Conservation (phyloP, 2,329 filamentous ascomycete genomes). For the Neopestalotiopsis sp. region DNA sequence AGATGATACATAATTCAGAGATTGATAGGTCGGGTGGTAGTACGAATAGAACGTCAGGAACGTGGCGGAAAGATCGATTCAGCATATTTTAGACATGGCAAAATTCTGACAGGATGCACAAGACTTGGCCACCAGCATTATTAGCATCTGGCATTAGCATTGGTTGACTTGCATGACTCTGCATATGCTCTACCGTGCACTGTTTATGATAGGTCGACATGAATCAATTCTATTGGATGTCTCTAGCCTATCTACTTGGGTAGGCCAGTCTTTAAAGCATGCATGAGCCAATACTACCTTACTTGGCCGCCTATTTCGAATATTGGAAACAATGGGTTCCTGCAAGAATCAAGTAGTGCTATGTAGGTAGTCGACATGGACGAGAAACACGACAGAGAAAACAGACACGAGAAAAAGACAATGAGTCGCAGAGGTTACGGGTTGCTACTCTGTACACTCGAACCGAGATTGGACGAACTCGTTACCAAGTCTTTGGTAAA, state of each 20-base stretch:
- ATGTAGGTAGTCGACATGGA: background rate
- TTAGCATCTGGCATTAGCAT: background rate
- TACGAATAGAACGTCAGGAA: background rate
- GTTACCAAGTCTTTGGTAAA: background rate
- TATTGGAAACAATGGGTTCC: background rate
- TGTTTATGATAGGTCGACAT: constrained; percentile 2
- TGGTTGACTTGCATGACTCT: constrained; percentile 4
- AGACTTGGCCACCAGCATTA: background rate
- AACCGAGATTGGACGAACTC: constrained; percentile 4
- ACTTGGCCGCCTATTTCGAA: background rate
- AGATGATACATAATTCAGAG: background rate
- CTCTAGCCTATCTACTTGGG: background rate
- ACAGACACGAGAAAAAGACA: background rate
- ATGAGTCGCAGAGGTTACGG: background rate
- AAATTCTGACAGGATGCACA: background rate
- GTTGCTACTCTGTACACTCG: background rate
- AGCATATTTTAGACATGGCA: background rate
- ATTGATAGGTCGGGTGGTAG: too few relatives aligned
- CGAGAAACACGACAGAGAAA: background rate
- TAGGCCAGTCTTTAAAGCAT: background rate
- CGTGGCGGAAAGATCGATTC: background rate
- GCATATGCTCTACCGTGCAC: background rate
- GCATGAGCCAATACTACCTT: background rate
- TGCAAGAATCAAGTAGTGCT: background rate
- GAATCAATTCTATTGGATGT: background rate